A percentile compares a stretch with the other conserved stretches of the same genome.
These are phyloP conservation scores for Phytophthora pseudosyringae DNA, from an alignment of 352 stramenopile species.

Conservation along the genomic window DNA sequence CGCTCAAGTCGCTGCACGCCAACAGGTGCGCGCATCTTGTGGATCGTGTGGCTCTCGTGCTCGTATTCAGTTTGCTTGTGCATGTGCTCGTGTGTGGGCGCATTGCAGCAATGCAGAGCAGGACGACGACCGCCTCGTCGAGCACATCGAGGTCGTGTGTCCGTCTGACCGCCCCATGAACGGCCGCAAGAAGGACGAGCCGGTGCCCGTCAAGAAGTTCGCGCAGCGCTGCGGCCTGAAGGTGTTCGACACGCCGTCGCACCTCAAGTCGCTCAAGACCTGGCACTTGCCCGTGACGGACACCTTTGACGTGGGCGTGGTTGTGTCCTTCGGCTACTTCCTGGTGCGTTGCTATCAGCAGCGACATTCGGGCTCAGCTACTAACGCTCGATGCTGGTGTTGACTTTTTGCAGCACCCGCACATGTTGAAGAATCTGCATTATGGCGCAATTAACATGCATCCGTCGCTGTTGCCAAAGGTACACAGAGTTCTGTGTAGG, in stretches of 20 bases:
- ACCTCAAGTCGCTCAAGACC: conserved; percentile 82
- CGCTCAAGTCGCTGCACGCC: conserved; percentile 67
- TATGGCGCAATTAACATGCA: conserved; percentile 91
- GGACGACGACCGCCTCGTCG: conserved; percentile 40
- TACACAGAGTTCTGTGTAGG: conserved; percentile 3
- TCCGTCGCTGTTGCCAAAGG: conserved; percentile 84
- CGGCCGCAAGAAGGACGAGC: conserved; percentile 56
- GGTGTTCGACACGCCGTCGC: conserved; percentile 67
- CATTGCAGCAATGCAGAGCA: conserved; percentile 36
- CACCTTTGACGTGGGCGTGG: conserved; percentile 81
- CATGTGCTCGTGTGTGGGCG: neutral
- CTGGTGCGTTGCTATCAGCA: conserved; percentile 38
- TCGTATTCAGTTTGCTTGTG: neutral
- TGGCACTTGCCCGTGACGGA: conserved; percentile 62
- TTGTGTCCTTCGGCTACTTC: conserved; percentile 92
- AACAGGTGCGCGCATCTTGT: conserved; percentile 53
- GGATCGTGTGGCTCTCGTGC: conserved; percentile 12
- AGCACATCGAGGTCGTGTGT: conserved; percentile 78
- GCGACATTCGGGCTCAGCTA: neutral
- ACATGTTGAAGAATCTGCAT: conserved; percentile 70
- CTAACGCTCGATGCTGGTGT: conserved; percentile 6
- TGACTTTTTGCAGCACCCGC: conserved; percentile 56
- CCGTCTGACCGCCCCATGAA: conserved; percentile 83
- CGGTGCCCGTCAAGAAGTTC: conserved; percentile 82
- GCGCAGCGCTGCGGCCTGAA: conserved; percentile 62